Evolutionary conservation across 345 rosid species (phyloP), one percentile per base, ranked within the genome.

Genomic region (Lepidium africanum): DNA sequence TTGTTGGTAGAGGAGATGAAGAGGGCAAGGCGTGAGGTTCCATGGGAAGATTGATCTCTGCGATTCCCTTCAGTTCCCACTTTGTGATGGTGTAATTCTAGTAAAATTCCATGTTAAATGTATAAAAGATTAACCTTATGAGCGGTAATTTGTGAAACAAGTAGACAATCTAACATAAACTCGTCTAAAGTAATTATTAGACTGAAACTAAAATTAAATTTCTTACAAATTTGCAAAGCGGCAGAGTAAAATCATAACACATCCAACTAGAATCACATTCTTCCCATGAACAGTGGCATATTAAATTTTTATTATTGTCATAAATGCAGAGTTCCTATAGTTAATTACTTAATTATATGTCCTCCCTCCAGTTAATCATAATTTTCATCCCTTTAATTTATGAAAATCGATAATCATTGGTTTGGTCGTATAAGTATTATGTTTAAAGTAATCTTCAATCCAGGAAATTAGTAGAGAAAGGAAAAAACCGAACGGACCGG

Each of bases 1-100:
- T 72, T 86, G 54, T 78, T 92, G 73, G 81, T 72, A 57, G 83
- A 83, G 52, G 93, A 87, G 75, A 86, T 82, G 89, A 80, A 71
- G 72, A 81, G 76, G 78, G 89, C 85, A 83, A 85, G 82, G n/a
- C 82, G 73, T 63, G 75, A 73, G 75, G 14, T 39, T 48, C 4
- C 36, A 63, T 10, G 47, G 25, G 48, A 45, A 9, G 46, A 14
- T 51, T 65, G 59, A 39, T 5, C 25, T 42, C 13, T 52, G 41
- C 7, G 10, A 9, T 51, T 6, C 47, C 67, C 7, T 67, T 14
- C 10, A 65, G 19, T 10, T 65, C 60, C 3, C 30, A 51, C 12
- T 50, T 12, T 8, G 45, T 36, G 6, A 62, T 10, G 14, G 21
- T 35, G n/a, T 32, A 9, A 32, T 15, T 52, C 12, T 53, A 33